Evolutionary conservation across 202 grass and related monocot genomes (phyloP), one percentile per base, ranked within the genome.

Genomic region (Zizania palustris): DNA sequence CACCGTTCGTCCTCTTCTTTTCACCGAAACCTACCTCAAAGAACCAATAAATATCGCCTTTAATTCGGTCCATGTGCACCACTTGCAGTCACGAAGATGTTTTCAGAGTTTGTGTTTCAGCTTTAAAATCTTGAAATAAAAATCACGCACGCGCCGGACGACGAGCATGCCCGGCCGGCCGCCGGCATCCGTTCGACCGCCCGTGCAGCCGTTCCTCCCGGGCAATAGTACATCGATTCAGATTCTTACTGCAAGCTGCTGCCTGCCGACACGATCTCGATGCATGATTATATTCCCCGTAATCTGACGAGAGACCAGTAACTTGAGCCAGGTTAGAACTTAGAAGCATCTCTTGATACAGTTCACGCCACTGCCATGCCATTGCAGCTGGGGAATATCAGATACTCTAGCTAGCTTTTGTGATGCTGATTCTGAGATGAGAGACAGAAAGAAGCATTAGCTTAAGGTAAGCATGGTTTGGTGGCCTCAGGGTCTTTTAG

Each of bases 31-130:
- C 64, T 9, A 71, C 77, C 38, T 11, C 67, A 19, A 48, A 22
- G 20, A 51, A 3, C 54, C 69, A 69, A 69, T 87, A 73, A 83
- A 87, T 79, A 69, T 18, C 51, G 1, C 69, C 45, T 56, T 73
- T 63, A 74, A 74, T 34, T 83, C 62, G n/a, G 16, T 59, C 68
- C 49, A 19, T 33, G 21, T 50, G n/a, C 28, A 28, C 28, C 28
- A 28, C 2, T 76, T 76, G 34, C 49, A n/a, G 20, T 12, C 3
- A 15, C 14, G 20, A 86, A 40, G 16, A 35, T 18, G 13, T n/a
- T 51, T 46, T 0, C 4, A 49, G 46, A 14, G 46, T 48, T 48
- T 6, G 11, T 48, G 12, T 48, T 48, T 14, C 13, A 28, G 28
- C 28, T 28, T 28, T 28, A 28, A 28, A 28, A 28, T 28, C 28